Percentiles rank a stretch among this genome's conserved stretches.
Evolutionary conservation across 495 filamentous ascomycete species (phyloP).

Genomic region (Hypoxylon lienhwacheense): DNA sequence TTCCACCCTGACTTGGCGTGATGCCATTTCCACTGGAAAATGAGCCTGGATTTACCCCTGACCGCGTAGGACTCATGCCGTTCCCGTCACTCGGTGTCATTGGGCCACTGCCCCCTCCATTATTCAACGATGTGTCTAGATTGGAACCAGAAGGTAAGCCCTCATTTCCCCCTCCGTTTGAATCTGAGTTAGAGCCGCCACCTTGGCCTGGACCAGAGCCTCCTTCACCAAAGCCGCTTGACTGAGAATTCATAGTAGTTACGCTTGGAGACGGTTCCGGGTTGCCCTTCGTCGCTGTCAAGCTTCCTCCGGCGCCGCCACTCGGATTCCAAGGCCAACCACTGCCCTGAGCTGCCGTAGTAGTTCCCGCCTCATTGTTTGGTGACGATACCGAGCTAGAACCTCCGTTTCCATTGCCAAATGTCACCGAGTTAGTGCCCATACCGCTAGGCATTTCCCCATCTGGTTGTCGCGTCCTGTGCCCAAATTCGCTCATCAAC

Average conservation of each 20-base stretch:
- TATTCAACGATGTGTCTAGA: conserved; percentile 8
- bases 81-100: too few relatives aligned
- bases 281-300: conserved; percentile 1
- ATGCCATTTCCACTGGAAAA: conserved; percentile 10
- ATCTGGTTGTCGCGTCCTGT: conserved; percentile 20
- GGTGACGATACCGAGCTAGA: conserved; percentile 1
- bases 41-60: conserved; percentile 9
- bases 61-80: background rate
- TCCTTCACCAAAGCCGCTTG: background rate
- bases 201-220: conserved; percentile 10
- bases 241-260: background rate
- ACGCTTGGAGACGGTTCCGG: background rate
- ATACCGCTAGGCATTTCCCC: conserved; percentile 28
- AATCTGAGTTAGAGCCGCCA: conserved; percentile 3
- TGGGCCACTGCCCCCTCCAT: conserved; percentile 2
- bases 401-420: conserved; percentile 4
- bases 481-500: conserved; percentile 24
- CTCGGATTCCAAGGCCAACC: conserved; percentile 10
- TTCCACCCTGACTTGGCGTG: conserved; percentile 20
- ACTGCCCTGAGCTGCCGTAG: background rate
- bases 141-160: background rate
- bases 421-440: conserved; percentile 1
- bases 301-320: conserved; percentile 1
- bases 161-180: conserved; percentile 13
- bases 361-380: conserved; percentile 3